Base-by-base conservation (phyloP, 768 basidiomycete species). In the Russula ochroleuca region DNA sequence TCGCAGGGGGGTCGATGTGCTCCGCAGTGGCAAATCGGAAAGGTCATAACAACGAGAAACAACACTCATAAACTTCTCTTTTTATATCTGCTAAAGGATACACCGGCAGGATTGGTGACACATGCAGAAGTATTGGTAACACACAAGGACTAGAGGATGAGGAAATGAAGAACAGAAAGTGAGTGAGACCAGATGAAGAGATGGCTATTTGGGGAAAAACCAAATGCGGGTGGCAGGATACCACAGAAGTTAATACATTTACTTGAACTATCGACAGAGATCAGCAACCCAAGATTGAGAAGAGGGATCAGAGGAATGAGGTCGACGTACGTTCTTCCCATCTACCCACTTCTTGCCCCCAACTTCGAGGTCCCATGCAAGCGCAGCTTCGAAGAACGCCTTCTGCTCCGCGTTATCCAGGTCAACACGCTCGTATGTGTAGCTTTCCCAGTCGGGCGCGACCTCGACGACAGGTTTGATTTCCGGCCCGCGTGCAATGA, bases 391-490 rank as follows among this genome's bases (percentile, higher is more conserved):
- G 73, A 98, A 94, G 85, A 90, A 95, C 65, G 80, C 80, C 81
- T 94, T 94, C 70, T 98, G 88, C 19, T 78, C 85, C 31, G 78
- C 79, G 64, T 88, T 87, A 54, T 76, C 77, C 52, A 94, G 75
- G 74, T 97, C 88, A 70, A 98, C 78, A 76, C 81, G 84, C 71
- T 78, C 85, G 81, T 84, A 98, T 2, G 72, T 69, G 78, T 98
- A 98, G 37, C 87, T 90, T 77, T 98, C 96, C 81, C 80, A 95
- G 76, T 96, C 94, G 41, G 95, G 94, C 0, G 92, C 94, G 61
- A 83, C 87, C 10, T 86, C 80, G 45, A 96, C 82, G 63, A 87
- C 88, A 49, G 85, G 79, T 73, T 80, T 76, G 70, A 79, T 76
- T 9, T 93, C 89, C 70, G 83, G 81, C 17, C 97, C 97, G 58